Base-by-base conservation (phyloP, 495 filamentous ascomycete species). In the Penicillium tannophilum region DNA sequence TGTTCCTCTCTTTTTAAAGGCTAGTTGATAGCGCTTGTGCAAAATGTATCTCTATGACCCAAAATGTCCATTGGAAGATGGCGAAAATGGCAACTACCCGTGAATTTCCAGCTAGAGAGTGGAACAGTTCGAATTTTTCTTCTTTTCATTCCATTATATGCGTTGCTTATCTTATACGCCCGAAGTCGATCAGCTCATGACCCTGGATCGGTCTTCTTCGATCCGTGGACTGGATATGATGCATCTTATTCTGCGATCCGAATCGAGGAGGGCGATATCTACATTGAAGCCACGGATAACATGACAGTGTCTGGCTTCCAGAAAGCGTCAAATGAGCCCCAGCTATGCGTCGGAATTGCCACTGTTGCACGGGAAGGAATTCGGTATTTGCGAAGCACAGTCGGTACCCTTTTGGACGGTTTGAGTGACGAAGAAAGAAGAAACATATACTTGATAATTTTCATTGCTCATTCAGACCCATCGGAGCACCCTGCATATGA, bases 401-500 rank as follows among this genome's bases (percentile, higher is more conserved):
- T 85, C 6, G 82, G 77, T n/a, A 78, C 77, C 0, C 56, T 85
- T 10, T 66, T 79, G 43, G 75, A 72, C 7, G 79, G 73, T 0
- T 62, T 85, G 11, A 77, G 69, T 23, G 59, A 60, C 12, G 56
- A 68, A 12, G 81, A 85, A 63, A 68, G 81, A 85, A 63, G 67
- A 2, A 58, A 70, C 1, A 71, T 85, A 14, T 58, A 77, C 59
- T 61, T 85, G 16, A 71, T 80, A 10, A 65, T 79, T 5, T 76
- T 86, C 49, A 76, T 84, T 28, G 76, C 79, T 44, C 75, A 83
- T 62, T 72, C 70, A 5, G 64, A 82, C 47, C 76, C 79, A 14
- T 64, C 50, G 7, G 53, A 62, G 14, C 82, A 85, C 59, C 72
- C 75, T 4, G 76, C 74, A 23, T 77, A 75, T 43, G 59, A 58